phyloP scores from a whole-genome alignment of 2,329 filamentous ascomycete species.

The Thielaviopsis populi region DNA sequence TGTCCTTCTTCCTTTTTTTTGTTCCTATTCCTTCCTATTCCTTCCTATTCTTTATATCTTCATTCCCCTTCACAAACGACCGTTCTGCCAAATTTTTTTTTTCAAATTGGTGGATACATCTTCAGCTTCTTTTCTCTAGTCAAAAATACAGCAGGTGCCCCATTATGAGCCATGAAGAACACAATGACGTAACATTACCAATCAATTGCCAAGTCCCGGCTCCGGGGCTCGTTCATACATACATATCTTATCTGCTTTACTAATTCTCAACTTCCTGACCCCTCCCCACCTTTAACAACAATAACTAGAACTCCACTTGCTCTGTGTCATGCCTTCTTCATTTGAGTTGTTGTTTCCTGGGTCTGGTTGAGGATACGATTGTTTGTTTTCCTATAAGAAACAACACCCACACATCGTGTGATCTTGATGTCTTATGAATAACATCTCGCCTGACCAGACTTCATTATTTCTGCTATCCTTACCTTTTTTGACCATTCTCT shows the following conservation, averaged over 20 bases:
- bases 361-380: neutral
- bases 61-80: neutral
- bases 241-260: neutral
- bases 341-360: neutral
- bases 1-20: neutral
- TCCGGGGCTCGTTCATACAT: too few relatives aligned
- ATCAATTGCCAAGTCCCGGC: neutral
- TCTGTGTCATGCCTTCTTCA: neutral
- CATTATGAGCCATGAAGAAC: neutral
- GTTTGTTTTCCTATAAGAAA: neutral
- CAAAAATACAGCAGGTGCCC: too few relatives aligned
- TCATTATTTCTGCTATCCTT: neutral
- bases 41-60: neutral
- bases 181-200: neutral
- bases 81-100: too few relatives aligned
- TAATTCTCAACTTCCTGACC: neutral
- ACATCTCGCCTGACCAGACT: neutral
- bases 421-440: neutral
- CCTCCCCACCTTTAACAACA: neutral
- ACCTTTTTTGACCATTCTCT: neutral
- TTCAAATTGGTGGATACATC: neutral
- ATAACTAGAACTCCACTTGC: neutral
- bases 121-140: neutral
- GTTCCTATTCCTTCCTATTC: neutral
- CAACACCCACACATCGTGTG: neutral